Conservation (phyloP, 163 green algal species). For the Trebouxiophyceae sp. region DNA sequence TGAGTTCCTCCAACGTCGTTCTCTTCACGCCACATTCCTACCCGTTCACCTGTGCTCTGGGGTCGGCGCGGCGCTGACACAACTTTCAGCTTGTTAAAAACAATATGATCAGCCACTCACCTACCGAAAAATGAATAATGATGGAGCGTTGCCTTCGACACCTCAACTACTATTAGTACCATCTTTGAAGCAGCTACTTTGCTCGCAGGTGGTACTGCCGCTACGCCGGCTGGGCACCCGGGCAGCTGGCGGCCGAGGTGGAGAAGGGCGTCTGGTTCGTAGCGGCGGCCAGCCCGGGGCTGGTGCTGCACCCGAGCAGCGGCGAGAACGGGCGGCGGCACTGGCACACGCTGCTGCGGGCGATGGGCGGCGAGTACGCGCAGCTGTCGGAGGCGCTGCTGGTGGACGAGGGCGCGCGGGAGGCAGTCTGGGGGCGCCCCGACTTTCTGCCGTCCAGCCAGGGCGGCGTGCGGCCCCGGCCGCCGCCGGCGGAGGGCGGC, state of each 20-base stretch:
- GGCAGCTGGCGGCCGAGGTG: constrained; percentile 35
- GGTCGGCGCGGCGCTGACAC: too few relatives aligned
- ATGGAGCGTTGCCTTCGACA: too few relatives aligned
- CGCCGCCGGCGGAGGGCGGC: too few relatives aligned
- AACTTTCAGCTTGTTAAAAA: too few relatives aligned
- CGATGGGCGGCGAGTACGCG: constrained; percentile 36
- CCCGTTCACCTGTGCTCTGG: too few relatives aligned
- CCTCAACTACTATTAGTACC: too few relatives aligned
- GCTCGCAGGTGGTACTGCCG: constrained; percentile 18
- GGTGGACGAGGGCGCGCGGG: background rate
- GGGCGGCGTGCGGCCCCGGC: too few relatives aligned
- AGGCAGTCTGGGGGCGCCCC: background rate
- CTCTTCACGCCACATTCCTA: too few relatives aligned
- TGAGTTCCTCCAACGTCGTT: too few relatives aligned
- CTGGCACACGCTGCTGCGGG: constrained; percentile 29
- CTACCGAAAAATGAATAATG: too few relatives aligned
- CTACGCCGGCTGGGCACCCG: constrained; percentile 24
- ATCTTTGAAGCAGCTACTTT: too few relatives aligned
- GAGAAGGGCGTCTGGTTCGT: constrained; percentile 25
- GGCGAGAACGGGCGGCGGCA: background rate
- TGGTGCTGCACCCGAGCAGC: constrained; percentile 9
- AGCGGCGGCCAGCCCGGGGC: constrained; percentile 14
- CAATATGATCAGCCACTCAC: too few relatives aligned
- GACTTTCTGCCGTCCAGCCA: background rate
- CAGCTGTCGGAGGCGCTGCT: constrained; percentile 19